A percentile compares a stretch with the other conserved stretches of the same genome.
These are phyloP conservation scores for Bodo saltans DNA, from an alignment of 78 protist genomes.

Conservation along the genomic window DNA sequence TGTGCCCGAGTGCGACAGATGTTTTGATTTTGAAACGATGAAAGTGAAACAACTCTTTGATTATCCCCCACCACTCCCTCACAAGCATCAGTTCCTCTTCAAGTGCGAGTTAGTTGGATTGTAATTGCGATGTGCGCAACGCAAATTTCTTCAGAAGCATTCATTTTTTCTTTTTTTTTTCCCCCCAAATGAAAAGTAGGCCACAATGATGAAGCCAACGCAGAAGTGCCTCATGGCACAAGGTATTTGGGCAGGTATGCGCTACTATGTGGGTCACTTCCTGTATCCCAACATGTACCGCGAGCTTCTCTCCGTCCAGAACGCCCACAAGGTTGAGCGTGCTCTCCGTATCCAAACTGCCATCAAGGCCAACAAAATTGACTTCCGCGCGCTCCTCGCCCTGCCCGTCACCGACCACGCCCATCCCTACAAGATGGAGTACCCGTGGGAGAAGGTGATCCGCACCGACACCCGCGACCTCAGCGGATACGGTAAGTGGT, in stretches of 20 bases:
- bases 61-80: too few relatives aligned
- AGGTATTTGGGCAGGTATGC: background rate
- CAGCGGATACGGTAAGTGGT: background rate
- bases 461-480: background rate
- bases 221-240: background rate
- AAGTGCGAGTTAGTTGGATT: too few relatives aligned
- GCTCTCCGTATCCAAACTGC: background rate
- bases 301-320: background rate
- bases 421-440: constrained; percentile 25
- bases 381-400: background rate
- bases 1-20: too few relatives aligned
- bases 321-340: constrained; percentile 20
- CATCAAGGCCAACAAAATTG: constrained; percentile 22
- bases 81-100: too few relatives aligned
- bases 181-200: too few relatives aligned
- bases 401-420: constrained; percentile 30
- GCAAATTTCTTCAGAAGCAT: too few relatives aligned
- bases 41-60: too few relatives aligned
- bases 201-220: background rate
- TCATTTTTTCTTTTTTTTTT: too few relatives aligned
- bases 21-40: too few relatives aligned
- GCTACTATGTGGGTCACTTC: background rate
- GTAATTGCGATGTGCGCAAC: too few relatives aligned
- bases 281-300: background rate
- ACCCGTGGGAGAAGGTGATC: constrained; percentile 26